Base-by-base conservation (phyloP, 768 basidiomycete species). In the Tulasnella sp. region DNA sequence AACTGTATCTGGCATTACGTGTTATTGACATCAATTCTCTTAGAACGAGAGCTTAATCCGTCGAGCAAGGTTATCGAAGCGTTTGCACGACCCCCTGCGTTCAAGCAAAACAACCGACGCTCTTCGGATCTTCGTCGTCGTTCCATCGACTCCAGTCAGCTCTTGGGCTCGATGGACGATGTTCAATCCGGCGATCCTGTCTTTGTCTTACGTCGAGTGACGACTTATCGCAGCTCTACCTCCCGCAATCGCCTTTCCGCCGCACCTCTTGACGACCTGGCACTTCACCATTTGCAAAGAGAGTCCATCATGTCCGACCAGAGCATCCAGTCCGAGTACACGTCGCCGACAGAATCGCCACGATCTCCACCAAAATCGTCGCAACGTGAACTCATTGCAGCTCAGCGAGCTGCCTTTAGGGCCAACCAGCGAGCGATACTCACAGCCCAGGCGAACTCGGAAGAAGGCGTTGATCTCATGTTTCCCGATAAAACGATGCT, bases 311-410 rank as follows among this genome's bases (percentile, higher is more conserved):
- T 39, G n/a, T 61, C 60, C 39, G 61, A 62, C 29, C 49, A 55
- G 27, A 50, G 31, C 25, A 56, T 54, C 42, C 21, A 36, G 25
- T 27, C 61, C 48, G 53, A 59, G n/a, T 63, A 63, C 40, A 53
- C 58, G 6, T 42, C 49, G 9, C 48, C 57, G n/a, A 21, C 50
- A 15, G 53, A 55, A 17, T 57, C 48, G 50, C 48, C 57, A 17
- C 9, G 4, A 19, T 32, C 39, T 17, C 57, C 48, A 25, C 46
- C 57, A 2, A 49, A 58, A 25, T 64, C 70, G 60, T 86, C 88
- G 2, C 78, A 83, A 21, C 86, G 88, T 61, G 91, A 96, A 63
- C 85, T 96, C 64, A 96, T 97, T 57, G 88, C 87, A 11, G 91
- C 91, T 4, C 94, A 97, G 66, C 80, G 93, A 4, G 87, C 85